Evolutionary conservation across 2,329 filamentous ascomycete species (phyloP).

Genomic region (Pleurostoma richardsiae): DNA sequence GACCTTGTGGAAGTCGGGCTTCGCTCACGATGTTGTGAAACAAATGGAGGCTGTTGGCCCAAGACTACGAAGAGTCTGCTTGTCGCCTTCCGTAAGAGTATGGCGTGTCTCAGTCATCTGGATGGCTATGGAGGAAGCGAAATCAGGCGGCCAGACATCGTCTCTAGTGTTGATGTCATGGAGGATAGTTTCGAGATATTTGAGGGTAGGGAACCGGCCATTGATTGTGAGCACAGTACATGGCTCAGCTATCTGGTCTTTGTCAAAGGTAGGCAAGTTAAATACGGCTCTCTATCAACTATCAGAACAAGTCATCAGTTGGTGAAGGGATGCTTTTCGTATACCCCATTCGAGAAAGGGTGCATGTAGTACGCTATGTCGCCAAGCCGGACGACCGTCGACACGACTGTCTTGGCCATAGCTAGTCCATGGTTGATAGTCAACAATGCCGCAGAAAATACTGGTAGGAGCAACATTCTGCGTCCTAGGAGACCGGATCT

Average conservation of each 20-base stretch:
- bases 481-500: too few species aligned
- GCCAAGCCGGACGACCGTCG: neutral
- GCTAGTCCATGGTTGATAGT: too few species aligned
- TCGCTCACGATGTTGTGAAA: too few species aligned
- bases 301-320: too few species aligned
- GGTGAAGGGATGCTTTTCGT: too few species aligned
- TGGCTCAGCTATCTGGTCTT: neutral
- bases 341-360: neutral
- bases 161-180: neutral
- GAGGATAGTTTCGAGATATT: neutral
- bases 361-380: neutral
- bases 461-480: too few species aligned
- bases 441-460: too few species aligned
- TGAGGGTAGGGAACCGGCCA: neutral
- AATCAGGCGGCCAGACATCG: neutral
- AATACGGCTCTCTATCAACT: too few species aligned
- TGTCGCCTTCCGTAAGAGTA: too few species aligned
- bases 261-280: neutral
- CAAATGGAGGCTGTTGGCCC: too few species aligned
- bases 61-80: too few species aligned
- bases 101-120: neutral
- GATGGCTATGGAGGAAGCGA: neutral
- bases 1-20: neutral
- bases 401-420: neutral
- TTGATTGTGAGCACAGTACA: neutral